A percentile compares a stretch with the other conserved stretches of the same genome.
phyloP scores from a whole-genome alignment of 352 stramenopile genomes.

The Phytophthora fragariaefolia region DNA sequence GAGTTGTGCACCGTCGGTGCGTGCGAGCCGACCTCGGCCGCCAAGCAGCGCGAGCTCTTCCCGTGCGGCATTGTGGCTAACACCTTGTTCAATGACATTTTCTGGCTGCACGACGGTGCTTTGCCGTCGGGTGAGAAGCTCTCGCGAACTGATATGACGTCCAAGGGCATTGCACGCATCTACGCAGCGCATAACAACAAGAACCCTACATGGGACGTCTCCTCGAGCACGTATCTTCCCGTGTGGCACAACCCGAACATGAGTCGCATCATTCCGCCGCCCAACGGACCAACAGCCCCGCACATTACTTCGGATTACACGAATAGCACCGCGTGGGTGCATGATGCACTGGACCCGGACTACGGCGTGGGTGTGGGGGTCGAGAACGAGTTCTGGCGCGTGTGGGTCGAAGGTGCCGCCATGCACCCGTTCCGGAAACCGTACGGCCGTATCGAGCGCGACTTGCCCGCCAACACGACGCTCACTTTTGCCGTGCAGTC shows the following conservation, averaged over 20 bases:
- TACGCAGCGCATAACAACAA: conserved; percentile 66
- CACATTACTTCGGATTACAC: conserved; percentile 69
- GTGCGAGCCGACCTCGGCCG: conserved; percentile 33
- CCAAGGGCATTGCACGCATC: conserved; percentile 49
- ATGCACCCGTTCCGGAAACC: conserved; percentile 72
- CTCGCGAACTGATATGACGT: conserved; percentile 44
- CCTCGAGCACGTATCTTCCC: conserved; percentile 47
- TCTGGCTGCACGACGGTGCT: conserved; percentile 72
- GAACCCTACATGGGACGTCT: conserved; percentile 62
- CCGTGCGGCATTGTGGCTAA: conserved; percentile 80
- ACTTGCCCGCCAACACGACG: conserved; percentile 58
- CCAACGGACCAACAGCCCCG: conserved; percentile 23
- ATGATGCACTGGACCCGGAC: conserved; percentile 52
- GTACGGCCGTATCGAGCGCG: conserved; percentile 64
- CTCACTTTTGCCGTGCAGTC: conserved; percentile 83
- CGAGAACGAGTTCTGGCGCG: conserved; percentile 80
- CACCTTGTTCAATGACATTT: conserved; percentile 89
- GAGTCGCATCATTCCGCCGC: conserved; percentile 71
- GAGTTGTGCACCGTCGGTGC: conserved; percentile 44
- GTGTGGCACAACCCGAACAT: conserved; percentile 81
- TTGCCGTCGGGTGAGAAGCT: conserved; percentile 56
- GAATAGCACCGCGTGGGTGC: conserved; percentile 80
- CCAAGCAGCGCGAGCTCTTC: conserved; percentile 55
- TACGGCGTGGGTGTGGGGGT: conserved; percentile 56
- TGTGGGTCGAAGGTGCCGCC: conserved; percentile 75